These are phyloP conservation scores for Gymnopilus dilepis DNA, from an alignment of 768 basidiomycete species.

Conservation along the genomic window DNA sequence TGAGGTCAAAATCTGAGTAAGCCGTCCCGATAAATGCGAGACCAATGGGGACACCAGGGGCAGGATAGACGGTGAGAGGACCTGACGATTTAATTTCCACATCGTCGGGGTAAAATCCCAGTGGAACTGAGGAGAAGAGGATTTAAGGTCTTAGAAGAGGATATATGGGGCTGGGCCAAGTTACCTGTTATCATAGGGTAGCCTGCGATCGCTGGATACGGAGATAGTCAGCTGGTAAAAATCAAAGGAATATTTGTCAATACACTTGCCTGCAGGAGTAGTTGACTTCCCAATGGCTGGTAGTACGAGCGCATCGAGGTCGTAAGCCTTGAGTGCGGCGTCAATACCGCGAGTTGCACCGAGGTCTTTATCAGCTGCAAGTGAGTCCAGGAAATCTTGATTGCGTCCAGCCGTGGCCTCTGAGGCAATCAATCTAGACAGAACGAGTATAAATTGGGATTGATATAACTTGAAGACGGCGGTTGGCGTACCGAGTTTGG, in stretches of 20 bases:
- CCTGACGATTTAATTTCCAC: conserved; percentile 41
- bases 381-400: conserved; percentile 45
- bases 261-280: conserved; percentile 31
- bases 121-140: conserved; percentile 45
- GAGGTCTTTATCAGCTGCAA: conserved; percentile 47
- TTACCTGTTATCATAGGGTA: conserved; percentile 68
- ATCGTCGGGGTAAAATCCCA: conserved; percentile 59
- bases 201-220: conserved; percentile 65
- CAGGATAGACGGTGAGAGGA: conserved; percentile 46
- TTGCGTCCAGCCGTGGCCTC: conserved; percentile 23
- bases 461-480: no score
- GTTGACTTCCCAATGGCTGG: conserved; percentile 46
- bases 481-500: no score
- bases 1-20: conserved; percentile 60
- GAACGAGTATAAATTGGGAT: no score
- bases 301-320: conserved; percentile 57
- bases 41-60: conserved; percentile 64
- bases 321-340: conserved; percentile 45
- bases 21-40: conserved; percentile 64
- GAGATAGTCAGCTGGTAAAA: no score
- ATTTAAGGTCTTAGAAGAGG: conserved; percentile 1
- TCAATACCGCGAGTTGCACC: no score
- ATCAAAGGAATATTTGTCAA: no score
- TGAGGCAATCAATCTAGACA: neutral
- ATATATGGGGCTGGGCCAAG: neutral